phyloP scores from a whole-genome alignment of 805 yeast genomes.

The Saccharomycopsis sp. region DNA sequence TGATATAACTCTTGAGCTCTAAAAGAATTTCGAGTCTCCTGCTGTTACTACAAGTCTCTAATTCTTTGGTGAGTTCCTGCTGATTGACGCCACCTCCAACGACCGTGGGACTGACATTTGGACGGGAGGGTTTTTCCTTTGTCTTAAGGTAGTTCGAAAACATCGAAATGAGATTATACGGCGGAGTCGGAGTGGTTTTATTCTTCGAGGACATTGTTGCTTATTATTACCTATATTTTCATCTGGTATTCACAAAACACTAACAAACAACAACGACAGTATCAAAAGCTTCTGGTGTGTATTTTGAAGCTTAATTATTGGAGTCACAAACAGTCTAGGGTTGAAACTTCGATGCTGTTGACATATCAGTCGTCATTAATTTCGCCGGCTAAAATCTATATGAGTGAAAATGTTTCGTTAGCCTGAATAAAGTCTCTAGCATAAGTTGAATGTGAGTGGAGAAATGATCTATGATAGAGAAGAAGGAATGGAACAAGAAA shows the following conservation, averaged over 20 bases:
- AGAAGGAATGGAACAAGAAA: too few species aligned
- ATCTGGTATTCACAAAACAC: too few species aligned
- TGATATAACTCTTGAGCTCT: slow-evolving; percentile 11
- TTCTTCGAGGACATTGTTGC: background rate
- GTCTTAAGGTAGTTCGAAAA: background rate
- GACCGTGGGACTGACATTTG: slow-evolving; percentile 13
- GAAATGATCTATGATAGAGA: too few species aligned
- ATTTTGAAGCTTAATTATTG: too few species aligned
- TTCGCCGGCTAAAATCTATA: background rate
- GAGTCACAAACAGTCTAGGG: background rate
- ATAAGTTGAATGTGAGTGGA: background rate
- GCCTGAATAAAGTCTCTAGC: background rate
- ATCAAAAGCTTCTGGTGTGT: too few species aligned
- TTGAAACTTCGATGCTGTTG: background rate
- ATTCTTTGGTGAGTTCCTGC: slow-evolving; percentile 9
- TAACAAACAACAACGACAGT: too few species aligned
- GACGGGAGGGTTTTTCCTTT: background rate
- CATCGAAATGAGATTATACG: background rate
- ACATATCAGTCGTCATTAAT: background rate
- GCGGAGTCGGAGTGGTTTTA: background rate
- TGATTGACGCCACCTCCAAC: slow-evolving; percentile 20
- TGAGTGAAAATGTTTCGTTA: background rate
- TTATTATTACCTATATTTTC: background rate
- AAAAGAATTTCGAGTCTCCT: slow-evolving; percentile 14
- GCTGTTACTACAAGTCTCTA: slow-evolving; percentile 13